Percentiles rank a stretch among this genome's conserved stretches.
These are phyloP conservation scores for Berkeleyomyces rouxiae DNA, from an alignment of 2,329 filamentous ascomycete species.

Conservation along the genomic window DNA sequence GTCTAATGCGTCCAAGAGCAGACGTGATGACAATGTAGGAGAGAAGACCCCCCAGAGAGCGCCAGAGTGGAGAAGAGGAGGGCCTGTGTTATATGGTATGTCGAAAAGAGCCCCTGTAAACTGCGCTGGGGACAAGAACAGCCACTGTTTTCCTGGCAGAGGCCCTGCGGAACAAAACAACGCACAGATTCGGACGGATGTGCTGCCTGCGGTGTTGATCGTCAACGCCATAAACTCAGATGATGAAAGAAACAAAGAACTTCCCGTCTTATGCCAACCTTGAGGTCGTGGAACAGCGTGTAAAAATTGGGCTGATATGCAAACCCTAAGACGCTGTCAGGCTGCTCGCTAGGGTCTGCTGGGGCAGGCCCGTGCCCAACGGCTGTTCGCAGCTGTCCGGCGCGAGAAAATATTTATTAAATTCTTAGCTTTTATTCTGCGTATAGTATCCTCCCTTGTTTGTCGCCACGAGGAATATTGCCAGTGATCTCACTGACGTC, in stretches of 20 bases:
- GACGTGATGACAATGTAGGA: background rate
- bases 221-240: background rate
- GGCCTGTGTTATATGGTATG: background rate
- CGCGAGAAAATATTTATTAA: background rate
- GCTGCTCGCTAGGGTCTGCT: background rate
- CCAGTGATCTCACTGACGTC: background rate
- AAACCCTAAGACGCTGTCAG: background rate
- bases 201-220: background rate
- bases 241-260: background rate
- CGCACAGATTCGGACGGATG: background rate
- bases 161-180: background rate
- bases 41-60: background rate
- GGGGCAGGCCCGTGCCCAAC: background rate
- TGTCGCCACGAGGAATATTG: background rate
- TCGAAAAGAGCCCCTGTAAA: background rate
- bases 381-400: background rate
- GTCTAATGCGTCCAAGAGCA: background rate
- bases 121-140: background rate
- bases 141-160: background rate
- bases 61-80: background rate
- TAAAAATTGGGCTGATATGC: background rate
- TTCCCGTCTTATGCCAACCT: background rate
- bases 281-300: background rate
- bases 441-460: constrained; percentile 5
- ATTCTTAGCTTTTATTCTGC: background rate